Evolutionary conservation across 371 early-diverging fungal species (phyloP).

Genomic region (Dichotomocladium elegans): DNA sequence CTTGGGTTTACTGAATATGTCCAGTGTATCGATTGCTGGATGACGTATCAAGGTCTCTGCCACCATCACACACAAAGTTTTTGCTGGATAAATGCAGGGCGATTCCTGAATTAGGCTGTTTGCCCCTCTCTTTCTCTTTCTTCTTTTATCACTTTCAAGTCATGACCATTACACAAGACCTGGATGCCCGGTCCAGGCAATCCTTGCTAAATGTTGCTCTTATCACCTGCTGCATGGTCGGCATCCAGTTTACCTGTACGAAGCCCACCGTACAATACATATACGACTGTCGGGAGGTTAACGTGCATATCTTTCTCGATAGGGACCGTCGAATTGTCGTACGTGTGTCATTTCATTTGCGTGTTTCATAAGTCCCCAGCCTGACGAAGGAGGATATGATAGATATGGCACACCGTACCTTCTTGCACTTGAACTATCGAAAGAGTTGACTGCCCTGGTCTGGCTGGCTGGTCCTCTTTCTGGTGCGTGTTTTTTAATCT

Average conservation of each 20-base stretch:
- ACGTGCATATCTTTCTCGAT: neutral
- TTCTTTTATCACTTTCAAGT: neutral
- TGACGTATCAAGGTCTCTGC: neutral
- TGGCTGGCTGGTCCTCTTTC: constrained; percentile 85
- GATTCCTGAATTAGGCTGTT: no score
- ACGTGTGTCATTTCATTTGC: constrained; percentile 19
- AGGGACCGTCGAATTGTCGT: constrained; percentile 56
- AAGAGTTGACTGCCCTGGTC: constrained; percentile 59
- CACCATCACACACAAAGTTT: no score
- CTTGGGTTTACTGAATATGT: no score
- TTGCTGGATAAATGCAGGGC: no score
- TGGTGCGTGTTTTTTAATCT: constrained; percentile 50
- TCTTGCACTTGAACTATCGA: constrained; percentile 59
- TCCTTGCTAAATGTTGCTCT: neutral
- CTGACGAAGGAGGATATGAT: neutral
- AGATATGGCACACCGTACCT: constrained; percentile 78
- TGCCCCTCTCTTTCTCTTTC: neutral
- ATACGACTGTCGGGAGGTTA: no score
- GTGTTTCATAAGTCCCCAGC: constrained; percentile 1
- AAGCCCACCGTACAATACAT: neutral
- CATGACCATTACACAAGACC: neutral
- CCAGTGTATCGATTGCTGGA: no score
- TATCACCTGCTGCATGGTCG: neutral
- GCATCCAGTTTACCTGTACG: constrained; percentile 4
- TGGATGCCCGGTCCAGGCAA: neutral